These are phyloP conservation scores for Xylaria nigripes DNA, from an alignment of 495 filamentous ascomycete species.

Conservation along the genomic window DNA sequence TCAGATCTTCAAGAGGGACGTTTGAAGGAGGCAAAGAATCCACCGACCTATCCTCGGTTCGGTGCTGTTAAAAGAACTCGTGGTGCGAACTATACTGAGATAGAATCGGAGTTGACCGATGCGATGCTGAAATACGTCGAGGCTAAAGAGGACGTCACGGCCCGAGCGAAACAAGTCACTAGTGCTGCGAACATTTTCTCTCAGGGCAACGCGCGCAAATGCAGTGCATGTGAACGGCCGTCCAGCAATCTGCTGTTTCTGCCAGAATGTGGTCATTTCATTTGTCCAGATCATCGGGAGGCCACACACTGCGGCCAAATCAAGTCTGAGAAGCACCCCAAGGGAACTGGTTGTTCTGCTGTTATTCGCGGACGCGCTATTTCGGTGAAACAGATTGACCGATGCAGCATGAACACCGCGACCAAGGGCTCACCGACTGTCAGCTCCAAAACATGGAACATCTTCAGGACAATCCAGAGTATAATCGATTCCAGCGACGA, in stretches of 20 bases:
- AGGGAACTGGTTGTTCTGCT: conserved; percentile 8
- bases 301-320: conserved; percentile 8
- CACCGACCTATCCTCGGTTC: conserved; percentile 4
- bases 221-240: conserved; percentile 23
- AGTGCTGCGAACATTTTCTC: conserved; percentile 3
- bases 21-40: not conserved
- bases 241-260: conserved; percentile 28
- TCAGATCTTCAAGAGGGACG: not conserved
- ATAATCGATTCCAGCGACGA: conserved; percentile 15
- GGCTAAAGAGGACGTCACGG: not conserved
- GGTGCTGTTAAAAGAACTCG: not conserved
- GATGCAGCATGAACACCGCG: not conserved
- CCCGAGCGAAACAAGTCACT: conserved; percentile 1
- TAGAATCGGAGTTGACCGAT: conserved; percentile 6
- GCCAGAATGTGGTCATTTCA: conserved; percentile 42
- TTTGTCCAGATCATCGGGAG: conserved; percentile 36
- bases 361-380: conserved; percentile 8
- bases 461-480: conserved; percentile 16
- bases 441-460: conserved; percentile 18
- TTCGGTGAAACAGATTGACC: conserved; percentile 8
- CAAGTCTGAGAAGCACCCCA: not conserved
- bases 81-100: conserved; percentile 9
- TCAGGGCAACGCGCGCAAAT: conserved; percentile 1
- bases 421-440: not conserved
- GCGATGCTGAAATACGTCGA: conserved; percentile 2